phyloP scores from a whole-genome alignment of 2,329 filamentous ascomycete species.

The Thelonectria discophora region DNA sequence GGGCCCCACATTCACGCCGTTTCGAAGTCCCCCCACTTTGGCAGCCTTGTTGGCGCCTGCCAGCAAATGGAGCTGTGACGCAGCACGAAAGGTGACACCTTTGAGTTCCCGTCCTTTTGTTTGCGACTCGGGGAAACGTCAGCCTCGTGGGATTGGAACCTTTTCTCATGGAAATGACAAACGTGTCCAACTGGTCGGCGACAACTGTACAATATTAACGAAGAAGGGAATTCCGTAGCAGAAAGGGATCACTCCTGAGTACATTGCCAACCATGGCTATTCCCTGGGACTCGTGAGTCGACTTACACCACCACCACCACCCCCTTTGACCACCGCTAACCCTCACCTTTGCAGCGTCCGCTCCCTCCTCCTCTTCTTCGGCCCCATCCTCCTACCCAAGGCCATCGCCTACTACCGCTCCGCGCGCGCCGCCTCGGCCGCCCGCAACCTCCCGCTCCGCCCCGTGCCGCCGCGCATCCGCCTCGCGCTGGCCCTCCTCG shows the following conservation, averaged over 20 bases:
- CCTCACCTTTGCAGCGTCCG: conserved; percentile 54
- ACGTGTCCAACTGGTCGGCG: conserved; percentile 16
- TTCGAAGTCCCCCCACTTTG: conserved; percentile 10
- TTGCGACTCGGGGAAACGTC: not conserved
- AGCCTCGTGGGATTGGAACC: conserved; percentile 16
- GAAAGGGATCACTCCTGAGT: not conserved
- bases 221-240: not conserved
- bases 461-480: conserved; percentile 63
- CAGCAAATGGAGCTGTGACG: not conserved
- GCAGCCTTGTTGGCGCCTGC: conserved; percentile 15
- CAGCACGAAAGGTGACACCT: conserved; percentile 15
- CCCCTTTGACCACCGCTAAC: not conserved
- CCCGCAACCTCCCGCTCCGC: conserved; percentile 60
- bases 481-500: conserved; percentile 69
- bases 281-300: conserved; percentile 43
- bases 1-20: conserved; percentile 35
- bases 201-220: not conserved
- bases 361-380: conserved; percentile 69
- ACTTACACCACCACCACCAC: conserved; percentile 19
- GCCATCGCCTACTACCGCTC: conserved; percentile 71
- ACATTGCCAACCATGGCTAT: conserved; percentile 38
- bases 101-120: not conserved
- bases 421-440: conserved; percentile 53
- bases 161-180: conserved; percentile 13
- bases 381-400: conserved; percentile 75